Percentiles rank a stretch among this genome's conserved stretches.
These are phyloP conservation scores for Noccaea bulbosa DNA, from an alignment of 345 rosid genomes.

Conservation along the genomic window DNA sequence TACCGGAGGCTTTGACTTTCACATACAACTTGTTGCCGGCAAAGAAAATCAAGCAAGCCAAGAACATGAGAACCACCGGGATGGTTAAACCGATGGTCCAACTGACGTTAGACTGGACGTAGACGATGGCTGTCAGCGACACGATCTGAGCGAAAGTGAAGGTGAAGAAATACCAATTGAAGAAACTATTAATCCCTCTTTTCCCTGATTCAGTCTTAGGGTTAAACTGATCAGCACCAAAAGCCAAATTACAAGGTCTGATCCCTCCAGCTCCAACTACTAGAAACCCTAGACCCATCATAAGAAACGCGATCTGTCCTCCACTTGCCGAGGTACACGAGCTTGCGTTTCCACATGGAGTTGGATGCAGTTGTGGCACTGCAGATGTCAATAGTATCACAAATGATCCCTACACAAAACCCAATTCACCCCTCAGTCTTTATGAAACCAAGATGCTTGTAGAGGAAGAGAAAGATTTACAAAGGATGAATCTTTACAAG, in stretches of 20 bases:
- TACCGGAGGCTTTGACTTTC: slow-evolving; percentile 67
- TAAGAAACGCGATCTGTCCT: slow-evolving; percentile 66
- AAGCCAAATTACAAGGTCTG: slow-evolving; percentile 78
- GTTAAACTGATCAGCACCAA: slow-evolving; percentile 82
- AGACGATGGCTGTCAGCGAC: slow-evolving; percentile 68
- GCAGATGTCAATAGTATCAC: slow-evolving; percentile 66
- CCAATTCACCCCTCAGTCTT: slow-evolving; percentile 2
- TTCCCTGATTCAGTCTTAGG: slow-evolving; percentile 70
- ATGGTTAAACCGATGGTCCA: slow-evolving; percentile 79
- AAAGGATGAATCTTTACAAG: slow-evolving; percentile 49
- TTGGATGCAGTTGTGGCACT: slow-evolving; percentile 59
- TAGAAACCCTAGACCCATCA: slow-evolving; percentile 59
- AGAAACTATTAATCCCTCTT: slow-evolving; percentile 74
- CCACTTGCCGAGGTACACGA: slow-evolving; percentile 57
- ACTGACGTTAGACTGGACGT: slow-evolving; percentile 71
- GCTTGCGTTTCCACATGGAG: slow-evolving; percentile 43
- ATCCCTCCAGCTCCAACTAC: slow-evolving; percentile 77
- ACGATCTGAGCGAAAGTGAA: slow-evolving; percentile 77
- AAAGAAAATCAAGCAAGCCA: slow-evolving; percentile 60
- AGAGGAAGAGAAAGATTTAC: neutral
- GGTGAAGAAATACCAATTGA: slow-evolving; percentile 86
- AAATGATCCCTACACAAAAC: slow-evolving; percentile 57
- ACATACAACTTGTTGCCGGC: slow-evolving; percentile 70
- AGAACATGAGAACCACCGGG: slow-evolving; percentile 66
- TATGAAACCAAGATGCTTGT: neutral